Base-by-base conservation (phyloP, 306 rosid species). In the Coriaria nepalensis region DNA sequence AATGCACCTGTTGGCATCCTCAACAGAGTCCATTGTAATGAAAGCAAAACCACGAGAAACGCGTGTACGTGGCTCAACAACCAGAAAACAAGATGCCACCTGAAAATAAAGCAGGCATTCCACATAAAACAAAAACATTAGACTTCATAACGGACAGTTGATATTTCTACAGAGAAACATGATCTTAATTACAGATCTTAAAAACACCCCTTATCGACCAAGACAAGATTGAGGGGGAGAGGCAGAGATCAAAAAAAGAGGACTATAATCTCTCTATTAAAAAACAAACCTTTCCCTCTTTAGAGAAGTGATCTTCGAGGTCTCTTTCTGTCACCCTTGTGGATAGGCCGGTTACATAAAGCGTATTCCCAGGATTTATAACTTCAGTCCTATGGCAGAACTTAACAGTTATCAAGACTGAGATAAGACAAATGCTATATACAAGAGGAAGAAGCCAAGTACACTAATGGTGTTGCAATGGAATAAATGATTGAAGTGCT, bases 51-150 rank as follows among this genome's bases (percentile, higher is more conserved):
- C 98, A 35, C 98, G 96, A 39, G 98, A 92, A 12, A 85, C 76
- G 2, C 83, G 94, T 0, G 98, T 75, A 0, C 94, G 92, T 7
- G 96, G 98, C 69, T 92, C 98, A 62, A 85, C 76, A 60, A 92
- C 98, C 11, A 92, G 98, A 67, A 92, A 92, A 53, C 98, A 92
- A 6, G 98, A 92, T 47, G 85, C 85, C 52, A 92, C 98, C 98
- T 92, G 75, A 43, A 42, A 39, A 29, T 9, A 49, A 35, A 12
- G 40, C 9, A 65, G 42, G n/a, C 9, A 56, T 29, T 15, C 29
- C 29, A n/a, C 60, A 0, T n/a, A 37, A 29, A 20, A 14, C 14
- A 69, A 45, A 48, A 51, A n/a, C 45, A 8, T 45, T 10, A 11
- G 29, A 41, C 9, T 29, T 5, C 14, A 33, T 12, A 11, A 7